phyloP scores from a whole-genome alignment of 1,284 basidiomycete genomes.

The Rhodotorula mucilaginosa region DNA sequence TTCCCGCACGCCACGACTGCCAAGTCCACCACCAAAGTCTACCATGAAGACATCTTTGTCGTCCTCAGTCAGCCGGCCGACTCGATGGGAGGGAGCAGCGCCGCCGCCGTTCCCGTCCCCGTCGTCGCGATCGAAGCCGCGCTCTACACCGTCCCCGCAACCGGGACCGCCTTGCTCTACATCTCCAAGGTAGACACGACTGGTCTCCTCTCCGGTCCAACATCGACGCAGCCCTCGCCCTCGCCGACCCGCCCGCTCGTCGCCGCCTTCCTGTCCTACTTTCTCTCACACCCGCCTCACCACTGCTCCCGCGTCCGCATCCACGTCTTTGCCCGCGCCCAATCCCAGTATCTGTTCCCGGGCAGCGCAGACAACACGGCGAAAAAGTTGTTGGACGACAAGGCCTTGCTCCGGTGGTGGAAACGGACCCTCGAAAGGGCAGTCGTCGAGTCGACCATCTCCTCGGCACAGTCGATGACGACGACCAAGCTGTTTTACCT shows the following conservation, averaged over 20 bases:
- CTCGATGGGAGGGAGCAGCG: not conserved
- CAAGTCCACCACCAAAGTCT: constrained; percentile 58
- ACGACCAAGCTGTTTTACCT: constrained; percentile 57
- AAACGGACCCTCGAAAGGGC: constrained; percentile 66
- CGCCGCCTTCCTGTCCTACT: constrained; percentile 65
- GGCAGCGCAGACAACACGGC: constrained; percentile 72
- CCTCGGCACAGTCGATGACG: no score
- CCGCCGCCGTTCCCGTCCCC: constrained; percentile 52
- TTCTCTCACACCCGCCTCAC: constrained; percentile 63
- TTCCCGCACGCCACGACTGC: constrained; percentile 66
- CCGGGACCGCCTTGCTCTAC: constrained; percentile 74
- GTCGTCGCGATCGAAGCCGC: constrained; percentile 78
- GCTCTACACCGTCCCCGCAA: constrained; percentile 71
- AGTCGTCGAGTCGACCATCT: constrained; percentile 26
- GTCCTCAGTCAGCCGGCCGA: constrained; percentile 10
- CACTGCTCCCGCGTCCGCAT: constrained; percentile 68
- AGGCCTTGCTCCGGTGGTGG: constrained; percentile 90
- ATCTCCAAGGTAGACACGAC: constrained; percentile 93
- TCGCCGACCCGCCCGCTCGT: constrained; percentile 66
- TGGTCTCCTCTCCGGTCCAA: constrained; percentile 57
- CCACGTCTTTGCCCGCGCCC: constrained; percentile 86
- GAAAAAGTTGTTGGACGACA: constrained; percentile 76
- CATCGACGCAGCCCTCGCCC: not conserved
- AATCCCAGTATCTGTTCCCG: constrained; percentile 90
- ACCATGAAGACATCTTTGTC: constrained; percentile 71